A percentile compares a stretch with the other conserved stretches of the same genome.
phyloP scores from a whole-genome alignment of 1,284 basidiomycete genomes.

The Malassezia equina region DNA sequence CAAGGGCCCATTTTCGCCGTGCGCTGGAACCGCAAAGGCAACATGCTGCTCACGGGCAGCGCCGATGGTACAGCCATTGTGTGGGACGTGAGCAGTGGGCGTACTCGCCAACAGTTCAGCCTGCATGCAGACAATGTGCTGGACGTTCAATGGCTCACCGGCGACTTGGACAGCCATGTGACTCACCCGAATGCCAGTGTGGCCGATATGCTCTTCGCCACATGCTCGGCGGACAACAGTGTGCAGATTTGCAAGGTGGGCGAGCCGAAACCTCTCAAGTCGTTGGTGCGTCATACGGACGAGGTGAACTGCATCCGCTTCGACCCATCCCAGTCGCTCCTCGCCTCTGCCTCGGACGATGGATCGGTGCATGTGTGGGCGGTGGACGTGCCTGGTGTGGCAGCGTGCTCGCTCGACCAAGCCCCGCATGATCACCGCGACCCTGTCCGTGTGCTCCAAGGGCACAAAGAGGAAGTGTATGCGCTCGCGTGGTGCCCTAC shows the following conservation, averaged over 20 bases:
- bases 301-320: constrained; percentile 47
- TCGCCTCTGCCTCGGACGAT: constrained; percentile 45
- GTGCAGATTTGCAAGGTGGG: constrained; percentile 42
- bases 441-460: constrained; percentile 25
- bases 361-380: constrained; percentile 39
- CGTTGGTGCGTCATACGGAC: constrained; percentile 41
- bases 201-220: constrained; percentile 41
- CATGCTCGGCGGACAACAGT: constrained; percentile 44
- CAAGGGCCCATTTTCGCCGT: constrained; percentile 47
- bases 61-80: constrained; percentile 46
- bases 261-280: constrained; percentile 39
- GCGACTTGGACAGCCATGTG: background rate
- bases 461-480: constrained; percentile 44
- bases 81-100: constrained; percentile 46
- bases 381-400: constrained; percentile 22
- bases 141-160: constrained; percentile 45
- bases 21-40: constrained; percentile 46
- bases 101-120: constrained; percentile 40
- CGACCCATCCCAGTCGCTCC: constrained; percentile 41
- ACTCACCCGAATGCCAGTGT: constrained; percentile 18
- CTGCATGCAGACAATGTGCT: constrained; percentile 42
- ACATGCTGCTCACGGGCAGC: constrained; percentile 40
- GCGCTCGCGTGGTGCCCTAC: constrained; percentile 41
- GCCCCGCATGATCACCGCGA: constrained; percentile 16
- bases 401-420: background rate